Percentiles rank a stretch among this genome's conserved stretches.
Evolutionary conservation across 2,329 filamentous ascomycete species (phyloP).

Genomic region (Xylaria sp.): DNA sequence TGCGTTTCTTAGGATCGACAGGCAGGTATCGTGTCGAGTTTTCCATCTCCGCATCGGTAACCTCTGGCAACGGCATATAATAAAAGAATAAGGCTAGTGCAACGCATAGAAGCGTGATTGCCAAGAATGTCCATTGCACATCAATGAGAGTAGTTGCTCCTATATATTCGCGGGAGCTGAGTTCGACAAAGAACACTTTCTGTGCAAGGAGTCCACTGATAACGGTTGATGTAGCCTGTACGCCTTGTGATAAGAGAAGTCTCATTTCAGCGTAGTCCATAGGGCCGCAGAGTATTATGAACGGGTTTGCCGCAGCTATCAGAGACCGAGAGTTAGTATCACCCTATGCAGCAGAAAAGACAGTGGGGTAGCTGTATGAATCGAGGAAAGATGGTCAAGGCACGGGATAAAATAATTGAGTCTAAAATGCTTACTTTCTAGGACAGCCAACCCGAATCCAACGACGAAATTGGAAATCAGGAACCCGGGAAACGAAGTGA

Average conservation of each 20-base stretch:
- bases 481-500: conserved; percentile 78
- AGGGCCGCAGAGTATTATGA: conserved; percentile 73
- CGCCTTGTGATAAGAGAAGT: conserved; percentile 74
- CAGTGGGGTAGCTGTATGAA: neutral
- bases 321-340: conserved; percentile 8
- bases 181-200: conserved; percentile 72
- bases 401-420: neutral
- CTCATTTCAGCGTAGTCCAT: conserved; percentile 74
- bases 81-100: conserved; percentile 71
- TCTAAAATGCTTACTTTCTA: conserved; percentile 59
- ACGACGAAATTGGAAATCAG: conserved; percentile 76
- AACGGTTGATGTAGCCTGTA: conserved; percentile 77
- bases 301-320: conserved; percentile 73
- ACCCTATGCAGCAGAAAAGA: neutral
- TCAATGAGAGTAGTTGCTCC: conserved; percentile 64
- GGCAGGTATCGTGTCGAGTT: conserved; percentile 54
- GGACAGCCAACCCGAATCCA: conserved; percentile 74
- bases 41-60: conserved; percentile 61
- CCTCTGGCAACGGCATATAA: conserved; percentile 69
- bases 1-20: conserved; percentile 56
- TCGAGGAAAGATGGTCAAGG: neutral
- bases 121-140: conserved; percentile 87
- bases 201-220: conserved; percentile 74
- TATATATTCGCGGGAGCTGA: conserved; percentile 46
- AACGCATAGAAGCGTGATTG: conserved; percentile 76